Evolutionary conservation across 2,329 filamentous ascomycete species (phyloP), one percentile per base, ranked within the genome.

Genomic region (Xylaria digitata): DNA sequence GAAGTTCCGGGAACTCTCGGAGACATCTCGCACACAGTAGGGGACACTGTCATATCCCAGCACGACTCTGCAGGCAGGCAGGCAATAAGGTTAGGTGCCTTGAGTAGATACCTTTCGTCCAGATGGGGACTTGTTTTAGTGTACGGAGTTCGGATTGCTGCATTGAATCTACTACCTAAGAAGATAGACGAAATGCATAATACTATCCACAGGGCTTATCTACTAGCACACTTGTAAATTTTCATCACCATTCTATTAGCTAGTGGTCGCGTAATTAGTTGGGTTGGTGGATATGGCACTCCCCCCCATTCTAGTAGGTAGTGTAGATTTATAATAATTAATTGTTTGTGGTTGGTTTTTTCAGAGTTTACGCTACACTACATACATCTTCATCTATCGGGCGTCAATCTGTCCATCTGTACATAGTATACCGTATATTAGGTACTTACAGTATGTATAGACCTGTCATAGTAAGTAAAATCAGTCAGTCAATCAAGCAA

Each of bases 1-100:
- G 21, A 65, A 61, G 65, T 68, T 40, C 59, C 59, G n/a, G 46
- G 21, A 61, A 68, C 66, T 52, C 49, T 21, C 15, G 13, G 32
- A 6, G 50, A 52, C 55, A 52, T 34, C 21, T 21, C 13, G 37
- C n/a, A 42, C 52, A 68, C 66, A 63, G 66, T 68, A 58, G 19
- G 3, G 21, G 9, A 46, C 42, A 68, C 66, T 68, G 63, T 66
- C 23, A 7, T 8, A 15, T 59, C 32, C 48, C 32, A 59, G 11
- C 30, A 13, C 48, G 37, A 40, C 46, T 42, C 57, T 65, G 48
- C 53, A 61, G 54, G 52, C 46, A 54, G 8, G 26, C 46, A 34
- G 32, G 32, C 26, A 26, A 8, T 4, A 11, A 11, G 40, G 17
- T 42, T n/a, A n/a, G 8, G 6, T 45, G 9, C 42, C 42, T 45